These are phyloP conservation scores for Radiomyces spectabilis DNA, from an alignment of 192 early-diverging fungal genomes.

Conservation along the genomic window DNA sequence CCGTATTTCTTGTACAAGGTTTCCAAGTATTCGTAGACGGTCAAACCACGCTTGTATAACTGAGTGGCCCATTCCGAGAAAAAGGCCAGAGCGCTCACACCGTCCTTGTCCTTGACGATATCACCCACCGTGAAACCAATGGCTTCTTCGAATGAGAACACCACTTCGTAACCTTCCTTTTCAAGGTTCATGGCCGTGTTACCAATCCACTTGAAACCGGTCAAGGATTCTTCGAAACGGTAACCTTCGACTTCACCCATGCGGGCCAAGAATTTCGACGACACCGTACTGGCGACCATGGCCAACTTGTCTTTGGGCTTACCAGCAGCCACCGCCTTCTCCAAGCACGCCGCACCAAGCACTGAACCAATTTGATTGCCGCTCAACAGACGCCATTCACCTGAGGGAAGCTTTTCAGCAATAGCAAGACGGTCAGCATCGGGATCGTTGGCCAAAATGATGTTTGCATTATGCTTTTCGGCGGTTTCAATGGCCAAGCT, in stretches of 20 bases:
- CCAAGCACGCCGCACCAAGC: slow-evolving; percentile 58
- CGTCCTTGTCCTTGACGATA: slow-evolving; percentile 88
- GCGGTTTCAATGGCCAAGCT: slow-evolving; percentile 65
- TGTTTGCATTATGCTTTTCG: slow-evolving; percentile 34
- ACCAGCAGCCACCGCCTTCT: slow-evolving; percentile 41
- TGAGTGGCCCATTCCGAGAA: slow-evolving; percentile 71
- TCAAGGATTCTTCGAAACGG: slow-evolving; percentile 84
- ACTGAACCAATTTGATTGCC: slow-evolving; percentile 90
- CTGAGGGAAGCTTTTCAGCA: slow-evolving; percentile 68
- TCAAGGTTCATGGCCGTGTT: slow-evolving; percentile 70
- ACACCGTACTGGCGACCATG: slow-evolving; percentile 83
- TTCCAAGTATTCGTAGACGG: slow-evolving; percentile 63
- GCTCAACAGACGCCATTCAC: slow-evolving; percentile 73
- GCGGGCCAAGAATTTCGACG: slow-evolving; percentile 72
- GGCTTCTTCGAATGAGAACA: slow-evolving; percentile 92
- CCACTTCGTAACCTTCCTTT: slow-evolving; percentile 53
- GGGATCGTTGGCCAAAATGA: slow-evolving; percentile 92
- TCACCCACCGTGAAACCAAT: slow-evolving; percentile 81
- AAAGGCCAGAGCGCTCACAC: slow-evolving; percentile 72
- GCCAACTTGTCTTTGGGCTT: slow-evolving; percentile 52
- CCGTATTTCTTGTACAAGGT: slow-evolving; percentile 71
- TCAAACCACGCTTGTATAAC: slow-evolving; percentile 55
- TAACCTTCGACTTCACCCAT: slow-evolving; percentile 73
- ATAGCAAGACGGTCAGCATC: slow-evolving; percentile 90
- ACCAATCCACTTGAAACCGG: slow-evolving; percentile 95